Evolutionary conservation across 768 basidiomycete genomes (phyloP).

Genomic region (Leccinum subgranulosum): DNA sequence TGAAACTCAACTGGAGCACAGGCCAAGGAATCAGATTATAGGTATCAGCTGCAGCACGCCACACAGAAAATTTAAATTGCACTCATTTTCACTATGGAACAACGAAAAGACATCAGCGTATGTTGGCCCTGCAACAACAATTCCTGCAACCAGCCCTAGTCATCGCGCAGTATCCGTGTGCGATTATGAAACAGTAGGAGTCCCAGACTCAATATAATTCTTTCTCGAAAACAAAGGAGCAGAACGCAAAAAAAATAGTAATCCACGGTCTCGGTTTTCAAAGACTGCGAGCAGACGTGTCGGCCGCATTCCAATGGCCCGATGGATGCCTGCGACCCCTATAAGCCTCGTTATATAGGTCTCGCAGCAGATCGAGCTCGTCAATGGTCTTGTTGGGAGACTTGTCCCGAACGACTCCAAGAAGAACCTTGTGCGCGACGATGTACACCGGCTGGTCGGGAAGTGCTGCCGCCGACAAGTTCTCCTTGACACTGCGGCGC

Average conservation of each 20-base stretch:
- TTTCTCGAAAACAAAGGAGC: not conserved
- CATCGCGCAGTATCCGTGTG: no score
- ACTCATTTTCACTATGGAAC: no score
- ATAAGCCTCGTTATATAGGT: conserved; percentile 19
- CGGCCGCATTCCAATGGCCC: conserved; percentile 2
- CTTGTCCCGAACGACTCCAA: conserved; percentile 24
- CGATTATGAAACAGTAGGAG: not conserved
- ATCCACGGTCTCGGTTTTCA: not conserved
- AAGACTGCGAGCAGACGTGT: conserved; percentile 7
- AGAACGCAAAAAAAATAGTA: not conserved
- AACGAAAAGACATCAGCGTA: no score
- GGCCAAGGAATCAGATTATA: no score
- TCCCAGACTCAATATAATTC: not conserved
- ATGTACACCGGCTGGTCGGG: conserved; percentile 30
- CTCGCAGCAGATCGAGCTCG: conserved; percentile 27
- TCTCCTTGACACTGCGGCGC: conserved; percentile 19
- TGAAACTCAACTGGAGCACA: no score
- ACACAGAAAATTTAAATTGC: no score
- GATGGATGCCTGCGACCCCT: conserved; percentile 7
- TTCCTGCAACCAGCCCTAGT: no score
- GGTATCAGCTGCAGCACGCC: no score
- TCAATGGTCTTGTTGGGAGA: conserved; percentile 25
- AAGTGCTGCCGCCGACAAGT: conserved; percentile 23
- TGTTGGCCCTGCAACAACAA: no score
- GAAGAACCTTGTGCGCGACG: conserved; percentile 22